phyloP scores from a whole-genome alignment of 805 yeast species.

The Yarrowia sp. region DNA sequence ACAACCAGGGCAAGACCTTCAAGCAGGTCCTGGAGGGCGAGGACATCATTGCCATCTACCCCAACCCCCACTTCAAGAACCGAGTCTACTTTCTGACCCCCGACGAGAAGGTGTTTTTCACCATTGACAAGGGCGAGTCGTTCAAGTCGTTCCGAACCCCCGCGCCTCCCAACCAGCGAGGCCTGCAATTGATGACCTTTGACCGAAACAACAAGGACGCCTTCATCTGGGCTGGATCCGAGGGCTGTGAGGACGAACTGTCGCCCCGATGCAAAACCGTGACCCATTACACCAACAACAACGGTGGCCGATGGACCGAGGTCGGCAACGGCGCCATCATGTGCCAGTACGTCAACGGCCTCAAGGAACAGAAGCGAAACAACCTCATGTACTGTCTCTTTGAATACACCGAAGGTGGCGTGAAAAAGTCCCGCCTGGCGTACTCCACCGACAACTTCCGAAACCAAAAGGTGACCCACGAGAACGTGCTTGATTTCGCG shows the following conservation, averaged over 20 bases:
- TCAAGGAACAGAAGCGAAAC: constrained; percentile 55
- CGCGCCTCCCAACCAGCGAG: constrained; percentile 53
- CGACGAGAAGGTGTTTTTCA: constrained; percentile 59
- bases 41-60: constrained; percentile 60
- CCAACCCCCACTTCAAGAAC: constrained; percentile 67
- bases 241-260: constrained; percentile 60
- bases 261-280: constrained; percentile 60
- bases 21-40: constrained; percentile 53
- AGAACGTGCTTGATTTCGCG: constrained; percentile 74
- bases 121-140: constrained; percentile 71
- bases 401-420: constrained; percentile 30
- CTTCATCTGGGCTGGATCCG: constrained; percentile 74
- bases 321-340: constrained; percentile 60
- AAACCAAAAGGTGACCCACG: constrained; percentile 52
- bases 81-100: constrained; percentile 62
- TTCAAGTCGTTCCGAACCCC: constrained; percentile 62
- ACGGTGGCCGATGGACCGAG: constrained; percentile 67
- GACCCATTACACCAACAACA: constrained; percentile 69
- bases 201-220: constrained; percentile 62
- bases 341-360: constrained; percentile 74
- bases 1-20: constrained; percentile 69
- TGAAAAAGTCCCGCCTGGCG: constrained; percentile 47
- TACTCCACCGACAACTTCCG: constrained; percentile 64
- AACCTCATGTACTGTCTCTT: constrained; percentile 71
- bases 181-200: constrained; percentile 60